Evolutionary conservation across 164 flowering plant species (phyloP), one percentile per base, ranked within the genome.

Genomic region (Liriodendron chinense): DNA sequence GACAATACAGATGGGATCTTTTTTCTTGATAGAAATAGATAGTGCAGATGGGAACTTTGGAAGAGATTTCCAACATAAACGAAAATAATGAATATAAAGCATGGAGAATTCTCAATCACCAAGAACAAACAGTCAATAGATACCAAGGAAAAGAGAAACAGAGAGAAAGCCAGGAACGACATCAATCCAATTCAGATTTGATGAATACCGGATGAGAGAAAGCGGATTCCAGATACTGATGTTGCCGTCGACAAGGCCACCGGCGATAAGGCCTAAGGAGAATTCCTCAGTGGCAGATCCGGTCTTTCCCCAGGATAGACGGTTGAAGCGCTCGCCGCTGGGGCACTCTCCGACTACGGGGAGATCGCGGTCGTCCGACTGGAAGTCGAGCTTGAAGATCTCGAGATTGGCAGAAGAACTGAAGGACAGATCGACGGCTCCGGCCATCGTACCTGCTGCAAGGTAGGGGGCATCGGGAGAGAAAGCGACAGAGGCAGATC

Each of bases 381-480:
- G 87, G 81, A 96, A 96, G 85, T 96, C 97, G 57, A 96, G 85
- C 80, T 90, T 87, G 83, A 90, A 96, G 78, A 96, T 91, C 79
- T 96, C 98, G 56, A 96, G 85, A 78, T 79, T 86, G 0, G 99
- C 96, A 1, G 97, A 86, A 1, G 98, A 90, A 84, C 98, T 92
- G 76, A 96, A 94, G 0, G 96, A 87, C 82, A 87, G 84, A 89
- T 94, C 99, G 68, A 96, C 95, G 8, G 97, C 98, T 8, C 97
- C 98, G 2, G 97, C 98, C 94, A 89, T 92, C 26, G 99, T 92
- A 63, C 99, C 99, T 0, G 97, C 91, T n/a, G 98, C 99, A 77
- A 96, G 67, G 85, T 86, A 94, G 20, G 97, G 91, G 22, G 88
- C 86, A 8, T 92, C 98, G 79, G 99, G 98, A 72, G 99, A 82